Base-by-base conservation (phyloP, 2,329 filamentous ascomycete genomes). In the Plenodomus tracheiphilus region DNA sequence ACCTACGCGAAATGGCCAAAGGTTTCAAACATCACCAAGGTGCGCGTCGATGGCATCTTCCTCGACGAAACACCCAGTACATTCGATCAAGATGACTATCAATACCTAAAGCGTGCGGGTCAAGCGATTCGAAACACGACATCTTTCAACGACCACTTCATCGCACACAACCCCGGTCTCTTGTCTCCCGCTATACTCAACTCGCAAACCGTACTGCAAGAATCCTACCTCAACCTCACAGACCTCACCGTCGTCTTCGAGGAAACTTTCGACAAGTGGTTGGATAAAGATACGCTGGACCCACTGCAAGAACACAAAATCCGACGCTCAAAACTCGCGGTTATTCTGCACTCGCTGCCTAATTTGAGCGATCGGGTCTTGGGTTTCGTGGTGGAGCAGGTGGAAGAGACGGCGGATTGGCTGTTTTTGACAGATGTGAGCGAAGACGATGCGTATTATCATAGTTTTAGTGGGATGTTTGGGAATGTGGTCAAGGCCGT, bases 21-120 rank as follows among this genome's bases (percentile, higher is more conserved):
- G 41, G n/a, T 57, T 1, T 47, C 60, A 16, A 69, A 69, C 25
- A 71, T 73, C 42, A 64, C 68, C 2, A 68, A 69, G 32, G 63
- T 81, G 45, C 67, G 70, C 21, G 69, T 81, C 40, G 73, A 75
- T 38, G 79, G 79, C 42, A 79, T 81, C 53, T 81, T 81, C 62
- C 74, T 81, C 42, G 79, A 81, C 54, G 79, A 81, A 67, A 75
- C 76, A 11, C 79, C 79, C 0, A 58, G 60, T 38, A 54, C 49
- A 18, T 68, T 60, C 43, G 41, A 54, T 19, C 22, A 32, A 1
- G 50, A 53, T 18, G 53, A 57, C 2, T 65, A 64, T 30, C 44
- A 47, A 1, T 70, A 69, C 44, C 43, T 70, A 16, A 54, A 62
- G 34, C 45, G 13, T 1, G 64, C 62, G 1, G 50, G 43, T 1